Percentiles rank a stretch among this genome's conserved stretches.
Conservation (phyloP, 768 basidiomycete genomes). For the Kwoniella shandongensis region DNA sequence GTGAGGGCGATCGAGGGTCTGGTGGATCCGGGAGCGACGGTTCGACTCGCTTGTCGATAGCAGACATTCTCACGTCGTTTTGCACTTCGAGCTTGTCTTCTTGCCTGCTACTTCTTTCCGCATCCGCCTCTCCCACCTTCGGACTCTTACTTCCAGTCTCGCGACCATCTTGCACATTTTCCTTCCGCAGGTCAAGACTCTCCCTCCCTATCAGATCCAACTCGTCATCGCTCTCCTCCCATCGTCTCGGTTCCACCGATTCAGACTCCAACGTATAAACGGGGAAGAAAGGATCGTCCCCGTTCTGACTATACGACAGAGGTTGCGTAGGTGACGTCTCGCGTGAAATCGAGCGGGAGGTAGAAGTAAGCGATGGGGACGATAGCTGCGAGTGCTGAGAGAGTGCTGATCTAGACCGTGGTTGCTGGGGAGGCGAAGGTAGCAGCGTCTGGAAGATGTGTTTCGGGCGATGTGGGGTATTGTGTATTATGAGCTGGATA, state of each 20-base stretch:
- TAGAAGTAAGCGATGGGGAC: not conserved
- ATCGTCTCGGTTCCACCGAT: not conserved
- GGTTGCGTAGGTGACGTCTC: conserved; percentile 17
- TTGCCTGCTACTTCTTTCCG: too few relatives aligned
- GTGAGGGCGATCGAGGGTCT: not conserved
- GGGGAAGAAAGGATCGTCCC: conserved; percentile 11
- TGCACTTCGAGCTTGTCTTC: too few relatives aligned
- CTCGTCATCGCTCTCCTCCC: conserved; percentile 3
- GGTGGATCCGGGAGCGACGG: too few relatives aligned
- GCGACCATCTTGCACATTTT: too few relatives aligned
- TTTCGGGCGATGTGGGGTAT: not conserved
- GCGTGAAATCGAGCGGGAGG: conserved; percentile 2
- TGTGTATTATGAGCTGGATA: not conserved
- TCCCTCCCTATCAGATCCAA: not conserved
- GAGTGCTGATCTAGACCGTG: too few relatives aligned
- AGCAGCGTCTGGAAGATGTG: conserved; percentile 8
- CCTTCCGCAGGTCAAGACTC: not conserved
- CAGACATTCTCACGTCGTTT: too few relatives aligned
- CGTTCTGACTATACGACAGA: conserved; percentile 12
- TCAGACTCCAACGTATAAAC: not conserved
- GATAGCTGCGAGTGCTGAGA: not conserved
- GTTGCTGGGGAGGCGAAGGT: conserved; percentile 10
- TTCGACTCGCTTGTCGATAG: too few relatives aligned
- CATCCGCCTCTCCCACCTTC: too few relatives aligned
- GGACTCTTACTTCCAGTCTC: too few relatives aligned